Conservation (phyloP, 192 early-diverging fungal species). For the Umbelopsis vinacea region DNA sequence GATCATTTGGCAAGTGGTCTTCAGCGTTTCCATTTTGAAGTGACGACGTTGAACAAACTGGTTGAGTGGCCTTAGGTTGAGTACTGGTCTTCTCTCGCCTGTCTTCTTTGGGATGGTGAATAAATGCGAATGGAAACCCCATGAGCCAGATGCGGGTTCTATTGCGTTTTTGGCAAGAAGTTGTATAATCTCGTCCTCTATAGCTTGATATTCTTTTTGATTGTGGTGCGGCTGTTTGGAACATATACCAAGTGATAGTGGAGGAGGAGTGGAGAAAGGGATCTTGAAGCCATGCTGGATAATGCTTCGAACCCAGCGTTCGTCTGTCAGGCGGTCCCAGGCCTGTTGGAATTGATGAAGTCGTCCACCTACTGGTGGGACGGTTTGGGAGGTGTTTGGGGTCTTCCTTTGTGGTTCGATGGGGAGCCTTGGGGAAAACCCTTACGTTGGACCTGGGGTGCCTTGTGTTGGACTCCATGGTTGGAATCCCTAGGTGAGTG, state of each 20-base stretch:
- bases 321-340: slow-evolving; percentile 10
- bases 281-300: slow-evolving; percentile 17
- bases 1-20: slow-evolving; percentile 25
- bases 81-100: slow-evolving; percentile 31
- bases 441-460: no score
- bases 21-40: slow-evolving; percentile 36
- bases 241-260: no score
- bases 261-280: slow-evolving; percentile 10
- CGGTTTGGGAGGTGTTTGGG: no score
- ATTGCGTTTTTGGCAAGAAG: background rate
- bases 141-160: background rate
- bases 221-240: no score
- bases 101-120: slow-evolving; percentile 42
- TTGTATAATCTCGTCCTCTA: background rate
- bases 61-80: slow-evolving; percentile 30
- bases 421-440: no score
- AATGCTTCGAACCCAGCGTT: slow-evolving; percentile 8
- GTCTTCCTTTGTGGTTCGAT: no score
- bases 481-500: no score
- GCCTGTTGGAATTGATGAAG: slow-evolving; percentile 20
- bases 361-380: slow-evolving; percentile 19
- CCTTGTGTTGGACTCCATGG: no score
- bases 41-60: slow-evolving; percentile 8
- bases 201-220: background rate
- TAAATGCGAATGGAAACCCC: slow-evolving; percentile 22